phyloP scores from a whole-genome alignment of 2,329 filamentous ascomycete genomes.

The Cladorrhinum sp. region DNA sequence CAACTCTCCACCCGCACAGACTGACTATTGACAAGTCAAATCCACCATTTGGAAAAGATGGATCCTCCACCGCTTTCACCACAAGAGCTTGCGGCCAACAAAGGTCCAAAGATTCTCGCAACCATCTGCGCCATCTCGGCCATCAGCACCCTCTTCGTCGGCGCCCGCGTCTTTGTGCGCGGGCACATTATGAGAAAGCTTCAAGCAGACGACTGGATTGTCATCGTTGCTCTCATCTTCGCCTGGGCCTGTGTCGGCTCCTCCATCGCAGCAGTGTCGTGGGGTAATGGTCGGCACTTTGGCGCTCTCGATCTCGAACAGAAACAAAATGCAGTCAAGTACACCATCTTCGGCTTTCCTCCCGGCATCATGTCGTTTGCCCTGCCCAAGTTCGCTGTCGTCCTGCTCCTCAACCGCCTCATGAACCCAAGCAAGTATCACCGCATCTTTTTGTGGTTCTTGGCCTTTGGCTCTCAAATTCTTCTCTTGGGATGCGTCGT shows the following conservation, averaged over 20 bases:
- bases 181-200: conserved; percentile 31
- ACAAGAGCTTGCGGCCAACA: conserved; percentile 23
- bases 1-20: not conserved
- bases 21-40: not conserved
- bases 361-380: conserved; percentile 40
- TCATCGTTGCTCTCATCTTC: conserved; percentile 30
- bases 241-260: conserved; percentile 35
- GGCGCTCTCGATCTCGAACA: conserved; percentile 30
- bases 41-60: no score
- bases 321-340: conserved; percentile 32
- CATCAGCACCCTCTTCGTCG: conserved; percentile 33
- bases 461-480: conserved; percentile 33
- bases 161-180: conserved; percentile 35
- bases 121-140: conserved; percentile 33
- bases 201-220: conserved; percentile 35
- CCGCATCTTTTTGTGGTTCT: conserved; percentile 35
- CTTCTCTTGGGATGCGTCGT: conserved; percentile 36
- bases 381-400: conserved; percentile 42
- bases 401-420: conserved; percentile 37
- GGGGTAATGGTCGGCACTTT: conserved; percentile 41
- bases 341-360: conserved; percentile 36
- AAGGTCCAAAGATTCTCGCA: conserved; percentile 35
- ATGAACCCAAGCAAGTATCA: conserved; percentile 37
- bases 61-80: not conserved
- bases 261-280: conserved; percentile 33